These are phyloP conservation scores for Oryza glaberrima DNA, from an alignment of 176 grass and related monocot genomes.

Conservation along the genomic window DNA sequence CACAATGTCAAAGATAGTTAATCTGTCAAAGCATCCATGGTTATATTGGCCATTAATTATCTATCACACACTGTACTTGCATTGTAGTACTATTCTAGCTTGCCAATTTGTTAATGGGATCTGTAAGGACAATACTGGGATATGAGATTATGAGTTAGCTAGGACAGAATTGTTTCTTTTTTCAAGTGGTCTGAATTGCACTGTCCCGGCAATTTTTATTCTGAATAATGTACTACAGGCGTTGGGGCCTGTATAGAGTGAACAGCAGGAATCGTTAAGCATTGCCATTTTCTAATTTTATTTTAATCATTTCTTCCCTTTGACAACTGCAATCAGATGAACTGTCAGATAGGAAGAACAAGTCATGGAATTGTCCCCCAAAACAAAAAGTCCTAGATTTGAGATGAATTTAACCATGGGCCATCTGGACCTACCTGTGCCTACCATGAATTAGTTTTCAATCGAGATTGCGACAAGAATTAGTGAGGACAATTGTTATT, in stretches of 20 bases:
- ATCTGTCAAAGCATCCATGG: conserved; percentile 44
- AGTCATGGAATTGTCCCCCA: not conserved
- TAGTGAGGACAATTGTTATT: not conserved
- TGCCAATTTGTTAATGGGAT: conserved; percentile 10
- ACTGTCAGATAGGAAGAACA: not conserved
- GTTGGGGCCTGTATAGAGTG: not conserved
- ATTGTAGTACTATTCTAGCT: conserved; percentile 1
- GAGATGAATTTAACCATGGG: not conserved
- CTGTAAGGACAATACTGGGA: conserved; percentile 12
- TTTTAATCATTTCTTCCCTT: not conserved
- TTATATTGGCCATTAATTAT: conserved; percentile 25
- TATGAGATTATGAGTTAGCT: conserved; percentile 8
- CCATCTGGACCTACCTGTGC: not conserved
- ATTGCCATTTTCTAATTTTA: not conserved
- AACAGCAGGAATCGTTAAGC: not conserved
- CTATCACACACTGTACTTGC: not conserved
- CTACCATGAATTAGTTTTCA: not conserved
- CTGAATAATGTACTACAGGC: not conserved
- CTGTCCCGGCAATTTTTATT: not conserved
- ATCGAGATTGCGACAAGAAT: not conserved
- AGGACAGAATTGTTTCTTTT: not conserved
- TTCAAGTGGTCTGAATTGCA: not conserved
- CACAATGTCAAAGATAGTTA: conserved; percentile 42
- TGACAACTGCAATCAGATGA: conserved; percentile 7
- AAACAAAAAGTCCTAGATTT: not conserved